Evolutionary conservation across 495 filamentous ascomycete genomes (phyloP).

Genomic region (Podospora bellae-mahoneyi): DNA sequence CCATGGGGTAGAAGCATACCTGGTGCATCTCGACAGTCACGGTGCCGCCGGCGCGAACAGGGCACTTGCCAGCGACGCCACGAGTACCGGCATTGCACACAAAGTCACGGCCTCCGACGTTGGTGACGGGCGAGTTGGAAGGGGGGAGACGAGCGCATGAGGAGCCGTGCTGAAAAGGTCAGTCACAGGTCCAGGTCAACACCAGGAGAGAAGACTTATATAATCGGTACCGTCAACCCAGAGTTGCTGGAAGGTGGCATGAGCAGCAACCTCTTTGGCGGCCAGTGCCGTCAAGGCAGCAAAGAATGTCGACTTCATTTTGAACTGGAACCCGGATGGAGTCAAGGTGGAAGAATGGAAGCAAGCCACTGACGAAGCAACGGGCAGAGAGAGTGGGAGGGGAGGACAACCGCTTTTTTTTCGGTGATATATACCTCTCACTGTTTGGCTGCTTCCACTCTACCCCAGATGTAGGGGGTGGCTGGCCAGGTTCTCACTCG

Average conservation of each 20-base stretch:
- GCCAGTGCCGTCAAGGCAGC: conserved; percentile 32
- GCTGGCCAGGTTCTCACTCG: neutral
- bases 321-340: neutral
- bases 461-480: neutral
- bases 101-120: conserved; percentile 41
- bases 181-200: conserved; percentile 4
- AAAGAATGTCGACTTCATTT: conserved; percentile 42
- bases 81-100: conserved; percentile 41
- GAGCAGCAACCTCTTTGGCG: conserved; percentile 38
- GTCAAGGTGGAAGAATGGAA: neutral
- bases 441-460: neutral
- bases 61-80: conserved; percentile 41
- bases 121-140: conserved; percentile 47
- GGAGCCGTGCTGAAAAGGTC: conserved; percentile 32
- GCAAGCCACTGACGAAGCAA: neutral
- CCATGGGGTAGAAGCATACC: conserved; percentile 20
- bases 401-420: neutral
- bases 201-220: conserved; percentile 36
- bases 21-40: conserved; percentile 53
- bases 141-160: conserved; percentile 39
- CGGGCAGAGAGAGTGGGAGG: neutral
- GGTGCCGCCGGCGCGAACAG: conserved; percentile 43
- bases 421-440: neutral
- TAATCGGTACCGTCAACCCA: conserved; percentile 51
- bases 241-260: conserved; percentile 51